Evolutionary conservation across 140 eudicot genomes (phyloP), one percentile per base, ranked within the genome.

Genomic region (Senecio squalidus): DNA sequence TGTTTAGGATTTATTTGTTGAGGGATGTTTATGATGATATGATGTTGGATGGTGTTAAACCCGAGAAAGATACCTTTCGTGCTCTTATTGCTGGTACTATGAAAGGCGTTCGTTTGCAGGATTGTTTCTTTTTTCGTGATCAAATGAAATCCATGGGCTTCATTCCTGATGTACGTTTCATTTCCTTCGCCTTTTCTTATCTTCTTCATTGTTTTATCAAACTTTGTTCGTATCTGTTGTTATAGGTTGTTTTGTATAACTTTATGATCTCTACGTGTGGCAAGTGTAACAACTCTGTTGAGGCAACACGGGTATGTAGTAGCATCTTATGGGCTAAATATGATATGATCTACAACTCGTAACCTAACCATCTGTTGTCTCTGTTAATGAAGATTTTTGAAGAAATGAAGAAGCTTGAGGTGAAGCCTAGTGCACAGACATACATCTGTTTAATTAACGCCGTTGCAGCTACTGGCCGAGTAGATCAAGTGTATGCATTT

Each of bases 11-110:
- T 75, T 83, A 50, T 67, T 55, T 91, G 76, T 63, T 83, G 82
- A 80, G 96, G 60, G 92, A 91, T 77, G 96, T 84, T 17, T 91
- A 91, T 70, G 98, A 91, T 68, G 98, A 91, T 75, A 83, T 91
- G 98, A 74, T 81, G 92, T 80, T 91, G 53, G 98, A 91, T 60
- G 92, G 94, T n/a, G 88, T 91, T 60, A 82, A 76, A 69, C 98
- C 98, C 0, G 82, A 78, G 65, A 77, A 80, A 39, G 94, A 84
- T 53, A 78, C 86, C 1, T 91, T 91, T 55, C 94, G 84, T 30
- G 74, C 86, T 9, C 57, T 91, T 38, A 68, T 91, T 21, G 79
- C 71, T 52, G 90, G 96, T 61, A 74, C 88, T 3, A 79, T 91
- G 96, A 91, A 73, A 79, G 96, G 98, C 8, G 64, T 68, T 40